These are phyloP conservation scores for Fonsecaea nubica DNA, from an alignment of 2,329 filamentous ascomycete species.

Conservation along the genomic window DNA sequence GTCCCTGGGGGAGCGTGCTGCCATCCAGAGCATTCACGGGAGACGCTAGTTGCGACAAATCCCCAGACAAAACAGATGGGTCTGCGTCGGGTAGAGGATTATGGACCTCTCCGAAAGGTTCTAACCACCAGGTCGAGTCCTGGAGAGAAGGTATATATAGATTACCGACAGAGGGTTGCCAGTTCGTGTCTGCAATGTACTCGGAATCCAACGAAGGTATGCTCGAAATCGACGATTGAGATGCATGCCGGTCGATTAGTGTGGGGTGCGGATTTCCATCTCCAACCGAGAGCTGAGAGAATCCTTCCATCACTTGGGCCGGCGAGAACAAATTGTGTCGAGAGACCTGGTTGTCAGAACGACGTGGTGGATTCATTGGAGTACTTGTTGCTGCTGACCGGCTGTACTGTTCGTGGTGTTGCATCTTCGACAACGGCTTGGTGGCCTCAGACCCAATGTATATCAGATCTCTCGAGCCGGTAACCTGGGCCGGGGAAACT, in stretches of 20 bases:
- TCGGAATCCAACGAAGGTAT: not conserved
- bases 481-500: not conserved
- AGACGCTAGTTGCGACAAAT: slow-evolving; percentile 2
- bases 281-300: slow-evolving; percentile 4
- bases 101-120: slow-evolving; percentile 6
- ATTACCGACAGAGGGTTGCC: not conserved
- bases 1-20: not conserved
- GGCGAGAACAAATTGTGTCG: not conserved
- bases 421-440: not conserved
- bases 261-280: slow-evolving; percentile 5
- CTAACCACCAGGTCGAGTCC: slow-evolving; percentile 4
- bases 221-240: not conserved
- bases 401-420: not conserved
- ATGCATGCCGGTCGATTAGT: not conserved
- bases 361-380: not conserved
- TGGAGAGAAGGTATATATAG: not conserved
- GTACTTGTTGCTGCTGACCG: not conserved
- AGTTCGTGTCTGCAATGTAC: not conserved
- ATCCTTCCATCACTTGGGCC: slow-evolving; percentile 2
- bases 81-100: not conserved
- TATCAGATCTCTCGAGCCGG: not conserved
- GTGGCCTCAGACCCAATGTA: not conserved
- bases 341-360: not conserved
- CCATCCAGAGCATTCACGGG: not conserved
- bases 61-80: not conserved